A percentile compares a stretch with the other conserved stretches of the same genome.
Conservation (phyloP, 2,329 filamentous ascomycete genomes). For the Aspergillaceae sp. region DNA sequence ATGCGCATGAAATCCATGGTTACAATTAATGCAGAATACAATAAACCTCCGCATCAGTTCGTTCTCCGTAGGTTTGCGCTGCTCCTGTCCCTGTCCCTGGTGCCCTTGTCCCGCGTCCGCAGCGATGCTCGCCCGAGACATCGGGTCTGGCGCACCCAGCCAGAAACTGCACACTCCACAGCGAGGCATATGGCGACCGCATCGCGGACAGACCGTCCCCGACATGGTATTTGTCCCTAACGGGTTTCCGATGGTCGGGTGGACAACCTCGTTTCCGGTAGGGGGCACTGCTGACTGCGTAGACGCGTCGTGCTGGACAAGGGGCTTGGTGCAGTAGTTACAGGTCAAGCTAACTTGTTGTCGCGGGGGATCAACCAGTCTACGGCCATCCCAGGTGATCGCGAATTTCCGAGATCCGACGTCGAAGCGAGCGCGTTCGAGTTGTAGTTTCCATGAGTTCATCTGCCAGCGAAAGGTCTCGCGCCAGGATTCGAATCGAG, state of each 20-base stretch:
- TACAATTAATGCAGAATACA: constrained; percentile 54
- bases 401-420: constrained; percentile 49
- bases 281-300: constrained; percentile 17
- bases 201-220: constrained; percentile 52
- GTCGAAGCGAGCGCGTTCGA: constrained; percentile 52
- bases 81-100: constrained; percentile 13
- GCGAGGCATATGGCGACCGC: constrained; percentile 54
- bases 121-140: constrained; percentile 30
- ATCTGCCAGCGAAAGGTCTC: constrained; percentile 53
- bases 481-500: constrained; percentile 52
- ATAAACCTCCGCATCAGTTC: constrained; percentile 49
- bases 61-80: constrained; percentile 20
- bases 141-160: constrained; percentile 51
- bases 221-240: constrained; percentile 28
- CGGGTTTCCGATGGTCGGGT: constrained; percentile 28
- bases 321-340: constrained; percentile 50
- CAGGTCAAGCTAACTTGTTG: constrained; percentile 52
- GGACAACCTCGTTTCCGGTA: constrained; percentile 23
- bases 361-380: constrained; percentile 41
- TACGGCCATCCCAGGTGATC: constrained; percentile 41
- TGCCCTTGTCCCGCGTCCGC: constrained; percentile 19
- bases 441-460: constrained; percentile 54
- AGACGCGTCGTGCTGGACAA: constrained; percentile 40
- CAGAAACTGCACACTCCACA: constrained; percentile 56
- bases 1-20: constrained; percentile 56